phyloP scores from a whole-genome alignment of 169 alveolate species.

The Cryptosporidium meleagridis region DNA sequence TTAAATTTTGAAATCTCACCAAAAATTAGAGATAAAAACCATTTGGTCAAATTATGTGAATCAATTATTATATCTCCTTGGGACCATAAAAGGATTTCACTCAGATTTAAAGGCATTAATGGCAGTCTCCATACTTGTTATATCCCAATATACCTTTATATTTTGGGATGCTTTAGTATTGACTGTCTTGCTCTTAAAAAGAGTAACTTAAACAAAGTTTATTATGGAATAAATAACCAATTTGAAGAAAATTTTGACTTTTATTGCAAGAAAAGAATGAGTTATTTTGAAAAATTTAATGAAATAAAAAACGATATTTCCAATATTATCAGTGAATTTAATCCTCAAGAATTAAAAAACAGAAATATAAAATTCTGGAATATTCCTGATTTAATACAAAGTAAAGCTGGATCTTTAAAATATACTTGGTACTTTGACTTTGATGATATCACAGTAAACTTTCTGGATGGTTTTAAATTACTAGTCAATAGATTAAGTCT shows the following conservation, averaged over 20 bases:
- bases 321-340: not conserved
- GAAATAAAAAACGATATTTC: not conserved
- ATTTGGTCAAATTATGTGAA: not conserved
- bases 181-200: slow-evolving; percentile 32
- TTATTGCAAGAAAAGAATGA: slow-evolving; percentile 1
- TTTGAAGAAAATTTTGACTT: slow-evolving; percentile 42
- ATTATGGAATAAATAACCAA: slow-evolving; percentile 50
- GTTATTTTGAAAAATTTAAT: slow-evolving; percentile 9
- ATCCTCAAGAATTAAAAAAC: not conserved
- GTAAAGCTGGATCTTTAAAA: slow-evolving; percentile 3
- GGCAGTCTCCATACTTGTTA: slow-evolving; percentile 23
- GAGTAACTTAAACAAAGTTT: slow-evolving; percentile 14
- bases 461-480: slow-evolving; percentile 5
- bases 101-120: not conserved
- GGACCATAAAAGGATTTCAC: slow-evolving; percentile 32
- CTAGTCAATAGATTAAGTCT: slow-evolving; percentile 6
- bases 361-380: slow-evolving; percentile 11
- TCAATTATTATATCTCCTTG: slow-evolving; percentile 22
- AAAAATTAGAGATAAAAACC: not conserved
- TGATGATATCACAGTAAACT: slow-evolving; percentile 32
- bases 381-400: slow-evolving; percentile 8
- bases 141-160: slow-evolving; percentile 29
- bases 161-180: not conserved
- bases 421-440: slow-evolving; percentile 53
- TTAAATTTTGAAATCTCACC: not conserved